phyloP scores from a whole-genome alignment of 306 rosid species.

The Cyamopsis tetragonoloba region DNA sequence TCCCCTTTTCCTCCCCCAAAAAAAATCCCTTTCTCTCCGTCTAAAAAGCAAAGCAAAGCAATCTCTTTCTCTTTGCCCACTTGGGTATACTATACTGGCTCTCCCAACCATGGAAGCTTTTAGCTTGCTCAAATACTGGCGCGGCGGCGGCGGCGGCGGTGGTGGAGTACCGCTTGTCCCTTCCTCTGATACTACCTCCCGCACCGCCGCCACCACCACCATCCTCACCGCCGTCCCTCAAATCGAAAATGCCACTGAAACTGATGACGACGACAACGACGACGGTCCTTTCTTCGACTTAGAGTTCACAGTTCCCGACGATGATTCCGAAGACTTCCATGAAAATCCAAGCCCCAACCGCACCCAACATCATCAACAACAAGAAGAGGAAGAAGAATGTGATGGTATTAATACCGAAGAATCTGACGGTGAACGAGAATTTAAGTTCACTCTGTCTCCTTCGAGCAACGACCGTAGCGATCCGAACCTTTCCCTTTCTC shows the following conservation, averaged over 20 bases:
- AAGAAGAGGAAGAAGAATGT: constrained; percentile 5
- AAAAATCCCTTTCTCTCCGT: neutral
- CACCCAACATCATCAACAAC: neutral
- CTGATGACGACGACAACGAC: constrained; percentile 21
- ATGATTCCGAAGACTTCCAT: constrained; percentile 21
- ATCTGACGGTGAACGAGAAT: constrained; percentile 48
- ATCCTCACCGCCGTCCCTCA: constrained; percentile 38
- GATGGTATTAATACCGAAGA: constrained; percentile 20
- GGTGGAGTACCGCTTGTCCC: neutral
- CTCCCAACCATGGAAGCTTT: constrained; percentile 99
- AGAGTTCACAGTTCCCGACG: constrained; percentile 72
- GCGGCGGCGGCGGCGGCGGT: constrained; percentile 53
- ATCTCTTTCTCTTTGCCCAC: neutral
- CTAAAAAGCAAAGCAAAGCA: constrained; percentile 24
- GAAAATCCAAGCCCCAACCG: constrained; percentile 9
- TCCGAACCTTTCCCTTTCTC: constrained; percentile 64
- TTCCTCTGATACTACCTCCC: neutral
- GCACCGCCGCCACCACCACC: constrained; percentile 28
- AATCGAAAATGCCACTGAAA: constrained; percentile 19
- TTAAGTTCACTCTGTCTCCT: constrained; percentile 71
- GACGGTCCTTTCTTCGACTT: constrained; percentile 94
- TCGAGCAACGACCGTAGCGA: constrained; percentile 63
- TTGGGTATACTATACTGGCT: constrained; percentile 82
- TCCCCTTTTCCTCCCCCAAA: neutral
- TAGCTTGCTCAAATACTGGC: constrained; percentile 91